A percentile compares a stretch with the other conserved stretches of the same genome.
Evolutionary conservation across 352 stramenopile species (phyloP).

Genomic region (Peronospora belbahrii): DNA sequence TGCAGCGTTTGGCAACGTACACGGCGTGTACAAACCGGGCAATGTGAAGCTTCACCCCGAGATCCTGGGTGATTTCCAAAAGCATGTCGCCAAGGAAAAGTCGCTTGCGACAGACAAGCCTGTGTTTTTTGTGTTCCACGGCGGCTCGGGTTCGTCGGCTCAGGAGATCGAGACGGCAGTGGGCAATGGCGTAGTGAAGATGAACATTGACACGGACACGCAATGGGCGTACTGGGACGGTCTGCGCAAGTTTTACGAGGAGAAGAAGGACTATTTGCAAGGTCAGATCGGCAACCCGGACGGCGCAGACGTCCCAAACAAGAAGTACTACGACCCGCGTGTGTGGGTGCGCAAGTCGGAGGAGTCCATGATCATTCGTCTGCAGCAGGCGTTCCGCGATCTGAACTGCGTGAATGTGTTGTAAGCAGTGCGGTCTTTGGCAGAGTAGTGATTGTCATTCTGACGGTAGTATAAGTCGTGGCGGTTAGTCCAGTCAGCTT

Average conservation of each 20-base stretch:
- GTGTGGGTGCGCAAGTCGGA: conserved; percentile 96
- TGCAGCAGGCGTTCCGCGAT: conserved; percentile 89
- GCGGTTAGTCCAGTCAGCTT: not conserved
- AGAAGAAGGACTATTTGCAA: conserved; percentile 96
- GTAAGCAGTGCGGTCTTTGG: conserved; percentile 11
- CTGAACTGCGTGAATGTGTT: conserved; percentile 67
- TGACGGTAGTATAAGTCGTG: conserved; percentile 9
- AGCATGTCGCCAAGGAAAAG: conserved; percentile 71
- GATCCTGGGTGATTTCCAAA: conserved; percentile 95
- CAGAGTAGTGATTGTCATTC: conserved; percentile 1
- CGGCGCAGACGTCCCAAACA: conserved; percentile 96
- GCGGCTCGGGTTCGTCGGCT: conserved; percentile 93
- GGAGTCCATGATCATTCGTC: conserved; percentile 90
- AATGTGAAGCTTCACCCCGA: conserved; percentile 98
- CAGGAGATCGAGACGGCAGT: conserved; percentile 96
- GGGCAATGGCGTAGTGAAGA: conserved; percentile 97
- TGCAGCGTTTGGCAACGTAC: conserved; percentile 46
- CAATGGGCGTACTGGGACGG: conserved; percentile 99
- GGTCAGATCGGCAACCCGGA: conserved; percentile 97
- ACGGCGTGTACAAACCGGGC: conserved; percentile 98
- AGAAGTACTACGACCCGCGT: conserved; percentile 99
- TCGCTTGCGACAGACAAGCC: conserved; percentile 86
- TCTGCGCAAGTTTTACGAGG: conserved; percentile 95
- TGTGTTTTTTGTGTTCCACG: conserved; percentile 99
- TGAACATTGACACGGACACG: conserved; percentile 99